Evolutionary conservation across 2,329 filamentous ascomycete species (phyloP), one percentile per base, ranked within the genome.

Genomic region (Exophiala viscosa): DNA sequence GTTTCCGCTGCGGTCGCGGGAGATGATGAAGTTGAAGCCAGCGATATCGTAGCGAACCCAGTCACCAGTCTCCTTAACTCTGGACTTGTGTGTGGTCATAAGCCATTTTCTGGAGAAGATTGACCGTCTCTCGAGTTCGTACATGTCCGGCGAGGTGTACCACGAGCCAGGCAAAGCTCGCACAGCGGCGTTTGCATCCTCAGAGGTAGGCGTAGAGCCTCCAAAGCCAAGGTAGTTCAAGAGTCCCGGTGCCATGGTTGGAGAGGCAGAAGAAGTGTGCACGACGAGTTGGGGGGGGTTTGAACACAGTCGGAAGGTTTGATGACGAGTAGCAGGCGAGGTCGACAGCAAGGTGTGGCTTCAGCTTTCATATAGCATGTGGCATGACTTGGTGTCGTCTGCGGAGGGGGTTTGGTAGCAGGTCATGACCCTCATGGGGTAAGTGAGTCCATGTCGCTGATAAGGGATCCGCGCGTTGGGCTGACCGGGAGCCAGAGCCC

Each of bases 21-120:
- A 68, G 7, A 84, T 64, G 60, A 83, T 66, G 62, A 84, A 78
- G 31, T 78, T 70, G 66, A 76, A 83, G 15, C 76, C 79, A 10
- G 80, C 54, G 38, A 49, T 46, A 13, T 57, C 50, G 35, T 57
- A 54, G 18, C 42, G 50, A 13, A 78, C 67, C 34, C 45, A 59
- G 35, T 57, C 78, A 6, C 82, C 82, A 10, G 71, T 60, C 42
- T 80, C 74, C 51, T 65, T 65, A 36, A 82, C 66, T 48, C 79
- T 71, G 45, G 69, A 67, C 61, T 75, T 52, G 40, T 72, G 69
- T 13, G 65, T 63, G 34, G 70, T 54, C 28, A 66, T 66, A 2
- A 71, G 41, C 69, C 69, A 72, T 67, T 70, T 73, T 61, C 75
- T 74, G 55, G 71, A 73, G 62, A 78, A 77, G 20, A 79, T 70